Evolutionary conservation across 495 filamentous ascomycete genomes (phyloP), one percentile per base, ranked within the genome.

Genomic region (Aspergillus ostianus): DNA sequence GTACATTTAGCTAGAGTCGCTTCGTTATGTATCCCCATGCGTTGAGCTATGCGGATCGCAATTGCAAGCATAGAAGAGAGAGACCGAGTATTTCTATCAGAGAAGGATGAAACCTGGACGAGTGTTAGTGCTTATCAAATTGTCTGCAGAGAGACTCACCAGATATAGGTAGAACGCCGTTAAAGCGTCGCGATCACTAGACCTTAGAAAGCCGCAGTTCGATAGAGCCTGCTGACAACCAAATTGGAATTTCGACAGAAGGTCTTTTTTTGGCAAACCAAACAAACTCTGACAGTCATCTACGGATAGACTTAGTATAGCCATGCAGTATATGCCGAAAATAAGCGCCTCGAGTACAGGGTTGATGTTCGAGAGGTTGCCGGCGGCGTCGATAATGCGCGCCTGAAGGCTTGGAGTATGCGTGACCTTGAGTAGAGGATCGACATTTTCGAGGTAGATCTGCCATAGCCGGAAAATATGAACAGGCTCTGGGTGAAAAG

Each of bases 131-230:
- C 0, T 41, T 20, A 8, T 7, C 17, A 18, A 15, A 49, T n/a
- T 12, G 47, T 13, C 50, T 58, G 9, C 19, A 8, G 45, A 51
- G n/a, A 57, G 57, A 67, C 79, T 66, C 68, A 87, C 85, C 47
- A 86, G 66, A 61, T 84, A 85, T 6, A 88, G 74, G 64, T 70
- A 83, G n/a, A 86, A 77, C 23, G 85, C 85, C 0, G 82, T 85
- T 64, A 88, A 70, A 64, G 76, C 82, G 17, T 85, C 80, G 12
- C 75, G 77, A 69, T 86, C 77, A n/a, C 53, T 61, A 1, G 75
- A 69, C 21, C 76, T 73, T 50, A 84, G 60, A 61, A 78, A 75
- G 0, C 64, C 63, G 60, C 70, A 77, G 20, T 80, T 82, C 19
- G 75, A 44, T 36, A 87, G 68, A 10, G 82, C 81, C 70, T 85